These are phyloP conservation scores for Aeschynomene evenia DNA, from an alignment of 306 rosid genomes.

Conservation along the genomic window DNA sequence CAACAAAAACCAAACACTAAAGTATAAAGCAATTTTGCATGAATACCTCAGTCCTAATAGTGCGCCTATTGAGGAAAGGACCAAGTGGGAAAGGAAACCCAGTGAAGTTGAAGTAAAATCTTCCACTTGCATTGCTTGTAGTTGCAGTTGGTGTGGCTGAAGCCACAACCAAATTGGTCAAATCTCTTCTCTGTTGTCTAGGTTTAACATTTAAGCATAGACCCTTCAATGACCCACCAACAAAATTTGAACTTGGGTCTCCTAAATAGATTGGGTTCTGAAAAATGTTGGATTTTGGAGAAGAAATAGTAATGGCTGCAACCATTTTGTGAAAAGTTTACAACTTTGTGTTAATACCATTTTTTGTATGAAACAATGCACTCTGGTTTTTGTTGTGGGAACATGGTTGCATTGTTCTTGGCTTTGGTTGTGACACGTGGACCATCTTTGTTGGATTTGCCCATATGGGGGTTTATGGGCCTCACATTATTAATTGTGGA, in stretches of 20 bases:
- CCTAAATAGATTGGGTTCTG: conserved; percentile 46
- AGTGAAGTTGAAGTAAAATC: conserved; percentile 92
- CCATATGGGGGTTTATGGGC: conserved; percentile 32
- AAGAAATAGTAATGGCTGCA: conserved; percentile 56
- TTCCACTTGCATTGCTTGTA: conserved; percentile 45
- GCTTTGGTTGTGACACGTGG: conserved; percentile 80
- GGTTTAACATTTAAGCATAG: conserved; percentile 42
- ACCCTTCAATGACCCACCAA: conserved; percentile 60
- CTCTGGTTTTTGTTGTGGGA: background rate
- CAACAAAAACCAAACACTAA: background rate
- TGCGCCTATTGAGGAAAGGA: conserved; percentile 80
- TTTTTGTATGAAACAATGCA: background rate
- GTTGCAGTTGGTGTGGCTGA: conserved; percentile 40
- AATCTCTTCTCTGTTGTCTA: conserved; percentile 45
- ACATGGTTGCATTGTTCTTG: conserved; percentile 31
- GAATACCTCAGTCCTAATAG: conserved; percentile 80
- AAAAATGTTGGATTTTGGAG: conserved; percentile 57
- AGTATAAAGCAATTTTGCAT: conserved; percentile 21
- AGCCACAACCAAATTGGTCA: conserved; percentile 53
- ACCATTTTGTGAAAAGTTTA: conserved; percentile 40
- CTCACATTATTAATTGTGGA: conserved; percentile 53
- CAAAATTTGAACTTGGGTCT: conserved; percentile 42
- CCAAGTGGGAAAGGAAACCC: conserved; percentile 98
- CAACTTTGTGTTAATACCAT: background rate
- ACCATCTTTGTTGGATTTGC: conserved; percentile 34